phyloP scores from a whole-genome alignment of 768 basidiomycete genomes.

The Leccinellum rugosiceps region DNA sequence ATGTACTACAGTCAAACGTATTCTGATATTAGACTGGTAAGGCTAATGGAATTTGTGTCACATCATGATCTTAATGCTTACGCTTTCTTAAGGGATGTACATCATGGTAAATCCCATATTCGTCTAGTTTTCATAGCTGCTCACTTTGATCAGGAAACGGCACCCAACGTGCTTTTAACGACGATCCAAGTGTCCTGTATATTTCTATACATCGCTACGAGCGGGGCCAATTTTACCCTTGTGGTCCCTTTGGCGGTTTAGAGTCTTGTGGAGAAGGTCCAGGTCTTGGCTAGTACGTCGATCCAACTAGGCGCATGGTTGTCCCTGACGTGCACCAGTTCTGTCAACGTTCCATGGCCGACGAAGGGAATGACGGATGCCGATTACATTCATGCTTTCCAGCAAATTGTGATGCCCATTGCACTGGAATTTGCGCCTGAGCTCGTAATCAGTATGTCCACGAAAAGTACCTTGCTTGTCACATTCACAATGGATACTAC shows the following conservation, averaged over 20 bases:
- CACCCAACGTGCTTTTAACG: slow-evolving; percentile 93
- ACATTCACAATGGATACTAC: background rate
- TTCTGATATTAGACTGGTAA: slow-evolving; percentile 94
- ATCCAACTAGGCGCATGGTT: slow-evolving; percentile 1
- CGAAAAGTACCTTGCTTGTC: background rate
- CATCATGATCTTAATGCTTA: slow-evolving; percentile 4
- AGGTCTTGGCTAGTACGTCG: slow-evolving; percentile 81
- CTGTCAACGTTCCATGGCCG: slow-evolving; percentile 97
- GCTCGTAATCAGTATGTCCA: slow-evolving; percentile 82
- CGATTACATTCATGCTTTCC: slow-evolving; percentile 96
- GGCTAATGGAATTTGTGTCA: slow-evolving; percentile 26
- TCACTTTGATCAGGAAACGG: slow-evolving; percentile 72
- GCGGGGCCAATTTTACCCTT: slow-evolving; percentile 88
- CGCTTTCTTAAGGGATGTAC: slow-evolving; percentile 75
- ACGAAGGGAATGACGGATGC: slow-evolving; percentile 85
- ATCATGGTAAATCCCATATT: slow-evolving; percentile 63
- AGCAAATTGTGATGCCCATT: slow-evolving; percentile 94
- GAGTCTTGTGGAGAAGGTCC: slow-evolving; percentile 81
- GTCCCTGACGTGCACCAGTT: slow-evolving; percentile 44
- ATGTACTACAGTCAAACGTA: slow-evolving; percentile 64
- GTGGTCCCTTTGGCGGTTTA: slow-evolving; percentile 84
- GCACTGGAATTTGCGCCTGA: slow-evolving; percentile 96
- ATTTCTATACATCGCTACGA: slow-evolving; percentile 96
- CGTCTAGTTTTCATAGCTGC: background rate
- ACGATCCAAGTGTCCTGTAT: slow-evolving; percentile 88